Percentiles rank a stretch among this genome's conserved stretches.
Evolutionary conservation across 1,284 basidiomycete species (phyloP).

Genomic region (Cryptococcus jaspeensis): DNA sequence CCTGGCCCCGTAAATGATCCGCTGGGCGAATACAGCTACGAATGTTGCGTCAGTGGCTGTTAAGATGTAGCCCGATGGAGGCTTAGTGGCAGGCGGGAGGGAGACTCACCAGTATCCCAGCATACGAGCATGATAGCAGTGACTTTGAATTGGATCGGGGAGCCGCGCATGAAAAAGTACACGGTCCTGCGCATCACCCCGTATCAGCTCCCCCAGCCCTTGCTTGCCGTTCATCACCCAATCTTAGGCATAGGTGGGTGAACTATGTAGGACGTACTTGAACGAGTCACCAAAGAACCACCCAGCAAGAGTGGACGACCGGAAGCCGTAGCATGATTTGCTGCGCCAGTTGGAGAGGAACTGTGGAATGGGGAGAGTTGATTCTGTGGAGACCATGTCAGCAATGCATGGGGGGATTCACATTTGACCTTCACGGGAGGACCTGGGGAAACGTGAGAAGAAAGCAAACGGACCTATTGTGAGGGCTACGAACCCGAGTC

Average conservation of each 20-base stretch:
- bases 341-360: slow-evolving; percentile 54
- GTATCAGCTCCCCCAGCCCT: background rate
- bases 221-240: background rate
- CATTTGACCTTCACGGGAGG: background rate
- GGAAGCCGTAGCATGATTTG: slow-evolving; percentile 55
- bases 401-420: background rate
- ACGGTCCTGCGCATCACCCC: slow-evolving; percentile 33
- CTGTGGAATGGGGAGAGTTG: slow-evolving; percentile 57
- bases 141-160: slow-evolving; percentile 54
- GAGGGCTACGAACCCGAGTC: slow-evolving; percentile 56
- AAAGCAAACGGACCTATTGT: slow-evolving; percentile 45
- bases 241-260: background rate
- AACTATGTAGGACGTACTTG: slow-evolving; percentile 45
- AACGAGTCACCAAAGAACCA: slow-evolving; percentile 53
- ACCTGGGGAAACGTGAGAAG: background rate
- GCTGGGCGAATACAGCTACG: slow-evolving; percentile 38
- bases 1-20: slow-evolving; percentile 39
- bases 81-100: background rate
- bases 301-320: slow-evolving; percentile 51
- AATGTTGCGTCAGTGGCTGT: no score
- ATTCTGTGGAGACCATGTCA: slow-evolving; percentile 38
- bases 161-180: slow-evolving; percentile 54
- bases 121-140: slow-evolving; percentile 49
- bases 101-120: slow-evolving; percentile 44
- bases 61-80: background rate